Evolutionary conservation across 768 basidiomycete genomes (phyloP).

Genomic region (Mycena galericulata): DNA sequence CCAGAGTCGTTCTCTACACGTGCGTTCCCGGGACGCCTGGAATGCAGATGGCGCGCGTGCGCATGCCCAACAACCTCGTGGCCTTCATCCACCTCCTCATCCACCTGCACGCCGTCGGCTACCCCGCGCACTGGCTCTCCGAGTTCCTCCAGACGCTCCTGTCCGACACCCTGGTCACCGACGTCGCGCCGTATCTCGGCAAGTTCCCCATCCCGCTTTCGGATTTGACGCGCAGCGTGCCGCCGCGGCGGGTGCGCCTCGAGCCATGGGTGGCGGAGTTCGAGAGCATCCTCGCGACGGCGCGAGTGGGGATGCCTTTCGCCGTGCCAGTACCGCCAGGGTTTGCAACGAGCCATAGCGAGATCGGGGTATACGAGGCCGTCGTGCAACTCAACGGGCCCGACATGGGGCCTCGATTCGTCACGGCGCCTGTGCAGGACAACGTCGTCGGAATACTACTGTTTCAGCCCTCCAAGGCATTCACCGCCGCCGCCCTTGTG

Average conservation of each 20-base stretch:
- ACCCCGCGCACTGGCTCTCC: slow-evolving; percentile 52
- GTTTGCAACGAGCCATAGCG: slow-evolving; percentile 31
- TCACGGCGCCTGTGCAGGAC: slow-evolving; percentile 6
- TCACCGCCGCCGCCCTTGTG: not conserved
- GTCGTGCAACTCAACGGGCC: slow-evolving; percentile 24
- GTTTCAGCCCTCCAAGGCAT: slow-evolving; percentile 8
- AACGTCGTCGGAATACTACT: slow-evolving; percentile 11
- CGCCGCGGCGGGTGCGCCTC: slow-evolving; percentile 40
- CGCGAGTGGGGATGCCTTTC: slow-evolving; percentile 38
- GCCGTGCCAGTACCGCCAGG: slow-evolving; percentile 36
- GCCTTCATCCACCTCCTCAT: slow-evolving; percentile 47
- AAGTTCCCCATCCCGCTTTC: slow-evolving; percentile 43
- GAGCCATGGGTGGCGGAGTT: slow-evolving; percentile 45
- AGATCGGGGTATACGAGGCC: slow-evolving; percentile 42
- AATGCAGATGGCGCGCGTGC: slow-evolving; percentile 38
- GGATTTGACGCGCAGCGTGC: slow-evolving; percentile 35
- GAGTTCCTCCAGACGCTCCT: slow-evolving; percentile 45
- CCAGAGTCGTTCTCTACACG: slow-evolving; percentile 45
- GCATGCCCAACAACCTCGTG: slow-evolving; percentile 49
- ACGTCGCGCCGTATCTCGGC: slow-evolving; percentile 42
- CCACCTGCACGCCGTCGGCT: too few relatives aligned
- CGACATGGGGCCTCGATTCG: slow-evolving; percentile 1
- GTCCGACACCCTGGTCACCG: slow-evolving; percentile 40
- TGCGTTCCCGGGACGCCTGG: slow-evolving; percentile 41
- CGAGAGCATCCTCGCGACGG: slow-evolving; percentile 40